A percentile compares a stretch with the other conserved stretches of the same genome.
Conservation (phyloP, 2,329 filamentous ascomycete species). For the Cucurbitaria berberidis region DNA sequence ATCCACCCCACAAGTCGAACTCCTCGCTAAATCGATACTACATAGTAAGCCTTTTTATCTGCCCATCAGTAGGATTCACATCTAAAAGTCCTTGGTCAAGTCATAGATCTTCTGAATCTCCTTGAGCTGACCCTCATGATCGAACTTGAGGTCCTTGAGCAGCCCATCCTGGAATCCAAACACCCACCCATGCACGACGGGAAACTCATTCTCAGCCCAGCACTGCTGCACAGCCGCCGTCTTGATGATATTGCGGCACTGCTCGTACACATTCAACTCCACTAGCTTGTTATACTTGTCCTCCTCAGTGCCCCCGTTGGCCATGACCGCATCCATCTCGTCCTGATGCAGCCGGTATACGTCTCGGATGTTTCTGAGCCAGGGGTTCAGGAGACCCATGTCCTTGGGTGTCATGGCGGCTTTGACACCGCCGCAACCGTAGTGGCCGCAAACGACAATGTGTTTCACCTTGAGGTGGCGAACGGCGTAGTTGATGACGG, state of each 20-base stretch:
- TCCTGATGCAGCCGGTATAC: slow-evolving; percentile 74
- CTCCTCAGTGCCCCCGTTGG: slow-evolving; percentile 24
- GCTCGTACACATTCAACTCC: slow-evolving; percentile 48
- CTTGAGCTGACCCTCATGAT: slow-evolving; percentile 63
- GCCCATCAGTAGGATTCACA: no score
- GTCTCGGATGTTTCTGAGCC: slow-evolving; percentile 76
- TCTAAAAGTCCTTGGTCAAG: slow-evolving; percentile 29
- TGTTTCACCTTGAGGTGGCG: slow-evolving; percentile 64
- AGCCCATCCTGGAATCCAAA: slow-evolving; percentile 72
- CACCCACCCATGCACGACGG: slow-evolving; percentile 76
- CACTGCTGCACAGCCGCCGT: slow-evolving; percentile 63
- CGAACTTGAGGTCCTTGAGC: slow-evolving; percentile 68
- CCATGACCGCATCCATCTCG: slow-evolving; percentile 63
- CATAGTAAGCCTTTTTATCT: no score
- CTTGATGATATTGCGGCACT: slow-evolving; percentile 49
- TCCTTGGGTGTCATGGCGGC: slow-evolving; percentile 70
- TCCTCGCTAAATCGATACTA: no score
- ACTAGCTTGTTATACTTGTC: slow-evolving; percentile 45
- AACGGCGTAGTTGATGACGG: slow-evolving; percentile 50
- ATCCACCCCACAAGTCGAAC: no score
- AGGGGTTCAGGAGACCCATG: slow-evolving; percentile 73
- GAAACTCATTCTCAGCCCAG: slow-evolving; percentile 67
- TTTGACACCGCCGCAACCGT: slow-evolving; percentile 69
- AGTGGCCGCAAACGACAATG: slow-evolving; percentile 73
- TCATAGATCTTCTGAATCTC: slow-evolving; percentile 71